Evolutionary conservation across 352 stramenopile species (phyloP).

Genomic region (Phytophthora crassamura): DNA sequence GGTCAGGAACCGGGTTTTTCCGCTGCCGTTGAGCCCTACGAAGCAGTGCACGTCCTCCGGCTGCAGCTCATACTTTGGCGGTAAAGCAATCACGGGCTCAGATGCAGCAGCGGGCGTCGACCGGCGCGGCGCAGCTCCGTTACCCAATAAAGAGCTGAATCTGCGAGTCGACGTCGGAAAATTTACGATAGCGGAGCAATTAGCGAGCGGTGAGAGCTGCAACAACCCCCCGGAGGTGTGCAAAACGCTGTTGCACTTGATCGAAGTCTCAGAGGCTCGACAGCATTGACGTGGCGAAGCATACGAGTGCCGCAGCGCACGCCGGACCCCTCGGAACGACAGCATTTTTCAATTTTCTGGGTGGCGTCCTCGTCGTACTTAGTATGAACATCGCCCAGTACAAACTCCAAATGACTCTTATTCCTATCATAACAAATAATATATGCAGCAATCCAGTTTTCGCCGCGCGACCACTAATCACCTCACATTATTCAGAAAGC

Average conservation of each 20-base stretch:
- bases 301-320: conserved; percentile 8
- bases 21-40: conserved; percentile 72
- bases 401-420: neutral
- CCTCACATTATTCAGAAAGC: conserved; percentile 1
- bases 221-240: conserved; percentile 10
- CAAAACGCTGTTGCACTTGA: neutral
- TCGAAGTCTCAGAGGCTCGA: neutral
- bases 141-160: conserved; percentile 28
- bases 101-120: conserved; percentile 10
- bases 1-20: conserved; percentile 65
- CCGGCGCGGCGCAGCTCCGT: conserved; percentile 4
- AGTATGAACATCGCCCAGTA: neutral
- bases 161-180: neutral
- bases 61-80: conserved; percentile 50
- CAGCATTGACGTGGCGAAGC: neutral
- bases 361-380: neutral
- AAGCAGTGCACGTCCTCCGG: conserved; percentile 75
- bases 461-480: conserved; percentile 10
- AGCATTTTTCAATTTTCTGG: conserved; percentile 7
- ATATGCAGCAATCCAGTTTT: conserved; percentile 8
- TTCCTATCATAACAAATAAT: neutral
- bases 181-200: conserved; percentile 11
- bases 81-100: conserved; percentile 43
- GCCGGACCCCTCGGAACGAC: conserved; percentile 5
- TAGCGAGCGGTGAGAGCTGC: neutral